Base-by-base conservation (phyloP, 2,329 filamentous ascomycete species). In the Alternaria burnsii region DNA sequence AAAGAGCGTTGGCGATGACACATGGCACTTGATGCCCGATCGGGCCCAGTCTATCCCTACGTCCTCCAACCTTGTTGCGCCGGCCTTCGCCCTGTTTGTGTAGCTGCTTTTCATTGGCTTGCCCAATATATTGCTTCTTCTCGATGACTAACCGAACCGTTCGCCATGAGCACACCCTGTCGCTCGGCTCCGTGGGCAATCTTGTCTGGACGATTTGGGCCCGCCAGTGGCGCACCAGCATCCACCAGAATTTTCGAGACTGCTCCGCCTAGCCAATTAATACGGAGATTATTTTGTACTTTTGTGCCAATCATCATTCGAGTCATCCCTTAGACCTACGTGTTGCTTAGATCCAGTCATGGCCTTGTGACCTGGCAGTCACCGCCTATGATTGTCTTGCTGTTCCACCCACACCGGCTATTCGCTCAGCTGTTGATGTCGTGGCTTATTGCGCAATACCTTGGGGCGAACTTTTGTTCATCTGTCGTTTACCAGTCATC, bases 201-300 rank as follows among this genome's bases (percentile, higher is more conserved):
- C 52, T 55, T 68, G 58, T 50, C 52, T 56, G 52, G 55, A 57
- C 66, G 58, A 52, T 53, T 58, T 46, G 58, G 53, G 43, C 50
- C 60, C 61, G 58, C 69, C 68, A 73, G 70, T 75, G 68, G 67
- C 68, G 70, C 68, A 59, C 69, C 69, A 67, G 58, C 66, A 62
- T 55, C 66, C 59, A 47, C 61, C 58, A 71, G 68, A 71, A 66
- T 73, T 74, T 75, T 78, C 70, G 51, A 73, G 61, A 73, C 57
- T 69, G 65, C 69, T 58, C 63, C 65, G 24, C 42, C 71, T 68
- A 69, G 69, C 72, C 71, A 76, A 76, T 77, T 41, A 66, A 50
- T 55, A 65, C 71, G 71, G 66, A 70, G 59, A 73, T 73, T 74
- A 73, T 75, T 72, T 66, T 52, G 22, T 46, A 46, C 51, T 52